Percentiles rank a stretch among this genome's conserved stretches.
Evolutionary conservation across 2,329 filamentous ascomycete species (phyloP).

Genomic region (Sarocladiaceae sp.): DNA sequence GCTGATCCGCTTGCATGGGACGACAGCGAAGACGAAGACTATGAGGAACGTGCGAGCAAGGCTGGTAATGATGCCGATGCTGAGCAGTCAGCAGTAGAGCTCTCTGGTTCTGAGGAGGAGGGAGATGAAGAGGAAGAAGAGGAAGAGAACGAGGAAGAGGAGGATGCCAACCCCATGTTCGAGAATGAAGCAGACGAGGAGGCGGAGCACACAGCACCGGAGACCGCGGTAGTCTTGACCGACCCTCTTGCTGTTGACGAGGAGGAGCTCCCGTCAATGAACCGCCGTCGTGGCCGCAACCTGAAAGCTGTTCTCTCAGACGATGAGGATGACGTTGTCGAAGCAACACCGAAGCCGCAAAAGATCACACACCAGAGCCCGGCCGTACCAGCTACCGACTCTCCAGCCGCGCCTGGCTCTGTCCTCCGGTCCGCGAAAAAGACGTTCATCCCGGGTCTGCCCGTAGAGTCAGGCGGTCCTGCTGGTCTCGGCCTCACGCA

Average conservation of each 20-base stretch:
- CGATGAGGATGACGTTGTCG: conserved; percentile 45
- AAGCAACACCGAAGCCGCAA: conserved; percentile 45
- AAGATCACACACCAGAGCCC: conserved; percentile 33
- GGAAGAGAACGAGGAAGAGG: conserved; percentile 29
- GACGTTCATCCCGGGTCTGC: conserved; percentile 62
- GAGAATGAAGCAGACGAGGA: conserved; percentile 34
- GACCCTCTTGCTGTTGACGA: conserved; percentile 34
- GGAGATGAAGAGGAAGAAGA: conserved; percentile 27
- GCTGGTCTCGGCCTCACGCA: conserved; percentile 74
- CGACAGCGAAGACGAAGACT: conserved; percentile 50
- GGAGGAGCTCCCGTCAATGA: conserved; percentile 29
- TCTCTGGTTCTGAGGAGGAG: conserved; percentile 40
- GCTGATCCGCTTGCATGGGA: conserved; percentile 49
- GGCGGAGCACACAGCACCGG: conserved; percentile 14
- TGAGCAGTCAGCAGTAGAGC: conserved; percentile 32
- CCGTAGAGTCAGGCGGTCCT: conserved; percentile 42
- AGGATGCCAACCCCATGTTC: conserved; percentile 26
- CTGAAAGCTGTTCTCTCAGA: conserved; percentile 52
- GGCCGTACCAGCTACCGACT: conserved; percentile 33
- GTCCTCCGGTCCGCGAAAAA: conserved; percentile 64
- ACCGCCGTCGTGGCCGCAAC: conserved; percentile 40
- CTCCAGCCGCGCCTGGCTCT: conserved; percentile 53
- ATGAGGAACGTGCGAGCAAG: conserved; percentile 31
- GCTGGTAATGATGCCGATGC: conserved; percentile 21
- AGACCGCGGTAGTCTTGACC: conserved; percentile 14